Evolutionary conservation across 2,329 filamentous ascomycete genomes (phyloP).

Genomic region (Colletotrichum kahawae): DNA sequence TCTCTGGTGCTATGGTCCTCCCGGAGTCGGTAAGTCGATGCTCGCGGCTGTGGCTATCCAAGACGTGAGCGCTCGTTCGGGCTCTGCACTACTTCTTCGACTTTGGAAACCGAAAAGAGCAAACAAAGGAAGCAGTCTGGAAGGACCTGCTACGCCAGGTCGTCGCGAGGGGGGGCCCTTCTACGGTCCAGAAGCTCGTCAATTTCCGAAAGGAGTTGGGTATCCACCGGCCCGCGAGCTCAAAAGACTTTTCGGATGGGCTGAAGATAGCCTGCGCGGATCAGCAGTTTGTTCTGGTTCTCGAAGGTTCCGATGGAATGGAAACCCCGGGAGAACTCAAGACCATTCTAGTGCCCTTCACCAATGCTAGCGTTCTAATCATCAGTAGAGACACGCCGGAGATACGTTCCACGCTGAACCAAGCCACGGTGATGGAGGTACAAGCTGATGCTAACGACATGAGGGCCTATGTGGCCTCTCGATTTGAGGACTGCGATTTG

Average conservation of each 20-base stretch:
- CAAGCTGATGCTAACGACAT: not conserved
- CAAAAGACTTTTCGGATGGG: not conserved
- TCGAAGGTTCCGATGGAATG: not conserved
- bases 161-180: fast-evolving
- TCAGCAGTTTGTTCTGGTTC: not conserved
- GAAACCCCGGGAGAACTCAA: not conserved
- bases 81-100: not conserved
- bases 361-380: not conserved
- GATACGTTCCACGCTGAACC: not conserved
- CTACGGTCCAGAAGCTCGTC: not conserved
- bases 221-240: fast-evolving
- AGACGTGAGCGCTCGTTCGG: fast-evolving
- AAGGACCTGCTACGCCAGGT: not conserved
- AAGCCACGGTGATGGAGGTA: not conserved
- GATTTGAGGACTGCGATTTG: not conserved
- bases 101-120: not conserved
- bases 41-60: fast-evolving
- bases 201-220: not conserved
- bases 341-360: not conserved
- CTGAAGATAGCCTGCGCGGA: not conserved
- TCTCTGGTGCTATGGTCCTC: not conserved
- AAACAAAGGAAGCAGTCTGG: fast-evolving
- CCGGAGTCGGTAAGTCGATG: not conserved
- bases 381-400: not conserved
- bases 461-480: not conserved